A percentile compares a stretch with the other conserved stretches of the same genome.
phyloP scores from a whole-genome alignment of 352 stramenopile species.

The Phytophthora europaea region DNA sequence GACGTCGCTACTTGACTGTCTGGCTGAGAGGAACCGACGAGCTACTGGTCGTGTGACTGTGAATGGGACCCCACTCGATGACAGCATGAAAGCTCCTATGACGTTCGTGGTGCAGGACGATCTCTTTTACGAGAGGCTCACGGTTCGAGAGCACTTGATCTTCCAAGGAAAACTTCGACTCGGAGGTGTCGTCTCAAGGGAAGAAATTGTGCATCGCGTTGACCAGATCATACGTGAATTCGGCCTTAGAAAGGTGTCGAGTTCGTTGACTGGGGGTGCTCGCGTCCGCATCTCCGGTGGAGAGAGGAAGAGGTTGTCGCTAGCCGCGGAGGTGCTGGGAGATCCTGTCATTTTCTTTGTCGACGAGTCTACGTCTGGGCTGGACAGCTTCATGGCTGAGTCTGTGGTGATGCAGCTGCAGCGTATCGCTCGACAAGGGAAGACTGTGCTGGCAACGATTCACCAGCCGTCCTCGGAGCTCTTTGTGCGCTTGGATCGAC shows the following conservation, averaged over 20 bases:
- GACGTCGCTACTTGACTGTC: constrained; percentile 94
- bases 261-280: constrained; percentile 58
- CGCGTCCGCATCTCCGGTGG: constrained; percentile 65
- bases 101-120: constrained; percentile 92
- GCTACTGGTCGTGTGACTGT: constrained; percentile 68
- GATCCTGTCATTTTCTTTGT: constrained; percentile 81
- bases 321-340: constrained; percentile 82
- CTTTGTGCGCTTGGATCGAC: constrained; percentile 52
- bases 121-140: constrained; percentile 88
- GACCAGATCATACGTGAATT: constrained; percentile 57
- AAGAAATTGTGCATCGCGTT: constrained; percentile 39
- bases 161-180: constrained; percentile 87
- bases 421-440: constrained; percentile 73
- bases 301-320: constrained; percentile 83
- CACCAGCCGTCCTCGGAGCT: constrained; percentile 76
- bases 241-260: constrained; percentile 46
- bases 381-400: constrained; percentile 64
- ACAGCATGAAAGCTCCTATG: constrained; percentile 24
- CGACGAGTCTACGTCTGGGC: constrained; percentile 79
- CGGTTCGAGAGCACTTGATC: constrained; percentile 87
- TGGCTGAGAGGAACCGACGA: constrained; percentile 88
- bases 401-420: constrained; percentile 50
- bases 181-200: constrained; percentile 26
- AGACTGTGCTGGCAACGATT: constrained; percentile 90
- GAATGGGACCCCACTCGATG: constrained; percentile 55